Evolutionary conservation across 1,284 basidiomycete species (phyloP).

Genomic region (Volvariella volvacea): DNA sequence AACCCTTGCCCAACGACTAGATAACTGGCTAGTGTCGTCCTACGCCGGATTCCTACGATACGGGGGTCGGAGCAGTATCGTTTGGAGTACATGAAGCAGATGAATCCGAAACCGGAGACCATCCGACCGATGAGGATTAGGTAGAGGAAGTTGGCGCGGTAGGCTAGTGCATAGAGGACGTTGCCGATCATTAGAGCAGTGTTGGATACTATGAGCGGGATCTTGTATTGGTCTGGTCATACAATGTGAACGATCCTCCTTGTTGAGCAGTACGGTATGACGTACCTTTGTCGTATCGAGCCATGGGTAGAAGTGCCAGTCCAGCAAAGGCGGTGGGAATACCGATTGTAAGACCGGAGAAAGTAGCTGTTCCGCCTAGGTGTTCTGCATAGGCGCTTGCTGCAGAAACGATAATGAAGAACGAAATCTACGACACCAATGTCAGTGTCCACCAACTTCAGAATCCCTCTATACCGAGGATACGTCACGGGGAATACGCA

Average conservation of each 20-base stretch:
- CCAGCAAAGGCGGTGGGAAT: constrained; percentile 59
- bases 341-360: constrained; percentile 64
- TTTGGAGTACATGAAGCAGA: constrained; percentile 44
- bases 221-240: constrained; percentile 43
- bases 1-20: constrained; percentile 57
- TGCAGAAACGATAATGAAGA: constrained; percentile 65
- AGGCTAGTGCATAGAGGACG: constrained; percentile 35
- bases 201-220: constrained; percentile 38
- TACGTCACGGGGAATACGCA: constrained; percentile 13
- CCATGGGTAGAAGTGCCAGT: constrained; percentile 50
- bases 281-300: constrained; percentile 48
- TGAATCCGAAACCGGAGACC: constrained; percentile 42
- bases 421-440: constrained; percentile 51
- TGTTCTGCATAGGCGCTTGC: constrained; percentile 55
- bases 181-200: constrained; percentile 28
- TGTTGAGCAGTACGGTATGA: neutral
- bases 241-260: neutral
- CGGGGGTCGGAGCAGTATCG: constrained; percentile 60
- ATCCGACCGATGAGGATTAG: constrained; percentile 43
- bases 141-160: constrained; percentile 33
- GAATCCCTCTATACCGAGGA: neutral
- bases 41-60: constrained; percentile 56
- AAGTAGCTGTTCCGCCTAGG: constrained; percentile 58
- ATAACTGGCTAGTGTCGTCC: constrained; percentile 59
- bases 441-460: no score